These are phyloP conservation scores for Lonicera japonica DNA, from an alignment of 129 eudicot genomes.

Conservation along the genomic window DNA sequence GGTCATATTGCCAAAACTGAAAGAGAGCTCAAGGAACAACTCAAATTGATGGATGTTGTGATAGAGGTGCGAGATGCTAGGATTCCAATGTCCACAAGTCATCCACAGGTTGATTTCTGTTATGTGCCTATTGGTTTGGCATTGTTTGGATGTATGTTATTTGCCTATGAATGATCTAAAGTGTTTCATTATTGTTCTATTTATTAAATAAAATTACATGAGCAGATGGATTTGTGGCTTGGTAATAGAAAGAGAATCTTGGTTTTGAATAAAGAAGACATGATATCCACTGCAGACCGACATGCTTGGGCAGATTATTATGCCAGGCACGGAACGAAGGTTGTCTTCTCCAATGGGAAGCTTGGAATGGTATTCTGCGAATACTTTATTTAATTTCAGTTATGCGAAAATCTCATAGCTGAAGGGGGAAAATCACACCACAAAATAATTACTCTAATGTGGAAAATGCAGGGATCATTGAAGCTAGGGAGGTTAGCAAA, in stretches of 20 bases:
- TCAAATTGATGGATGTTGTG: conserved; percentile 95
- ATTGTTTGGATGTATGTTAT: not conserved
- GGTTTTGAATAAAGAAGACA: conserved; percentile 94
- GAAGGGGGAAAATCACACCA: not conserved
- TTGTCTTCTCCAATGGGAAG: conserved; percentile 82
- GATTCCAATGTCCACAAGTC: conserved; percentile 91
- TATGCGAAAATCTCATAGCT: not conserved
- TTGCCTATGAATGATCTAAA: not conserved
- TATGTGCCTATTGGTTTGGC: not conserved
- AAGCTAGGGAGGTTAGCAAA: conserved; percentile 85
- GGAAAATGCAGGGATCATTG: conserved; percentile 64
- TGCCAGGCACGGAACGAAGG: conserved; percentile 74
- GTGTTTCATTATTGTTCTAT: not conserved
- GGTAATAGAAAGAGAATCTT: conserved; percentile 85
- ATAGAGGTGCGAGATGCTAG: conserved; percentile 99
- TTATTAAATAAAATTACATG: conserved; percentile 11
- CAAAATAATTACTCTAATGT: conserved; percentile 10
- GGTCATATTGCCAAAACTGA: conserved; percentile 98
- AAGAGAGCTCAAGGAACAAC: conserved; percentile 87
- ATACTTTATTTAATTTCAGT: not conserved
- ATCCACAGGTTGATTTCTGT: conserved; percentile 63
- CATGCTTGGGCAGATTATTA: conserved; percentile 94
- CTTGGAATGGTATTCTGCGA: conserved; percentile 70
- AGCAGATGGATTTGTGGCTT: conserved; percentile 93
- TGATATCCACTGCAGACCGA: conserved; percentile 86